Evolutionary conservation across 306 rosid species (phyloP), one percentile per base, ranked within the genome.

Genomic region (Gastrolobium villosum): DNA sequence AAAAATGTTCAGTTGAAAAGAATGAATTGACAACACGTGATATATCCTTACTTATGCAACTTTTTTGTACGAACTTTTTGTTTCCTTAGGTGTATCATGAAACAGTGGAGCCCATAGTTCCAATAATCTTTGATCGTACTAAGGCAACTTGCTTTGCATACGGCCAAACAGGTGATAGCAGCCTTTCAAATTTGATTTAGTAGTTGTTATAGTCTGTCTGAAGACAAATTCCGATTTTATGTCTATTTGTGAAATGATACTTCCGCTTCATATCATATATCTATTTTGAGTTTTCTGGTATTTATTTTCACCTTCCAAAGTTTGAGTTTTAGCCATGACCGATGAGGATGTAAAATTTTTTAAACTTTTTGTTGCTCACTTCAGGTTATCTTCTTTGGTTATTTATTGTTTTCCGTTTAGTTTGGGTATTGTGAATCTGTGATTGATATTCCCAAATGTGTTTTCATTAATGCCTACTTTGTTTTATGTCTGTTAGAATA

Each of bases 41-140:
- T 49, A 50, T 74, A 77, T 43, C 45, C 20, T 60, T 70, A 31
- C 74, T 50, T 10, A 26, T 77, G 68, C 64, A 64, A 77, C 69
- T 61, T 64, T n/a, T 26, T 14, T 35, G 74, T 20, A 56, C 44
- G 44, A 55, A 46, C 34, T 6, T 82, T 71, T 37, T 45, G 48
- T 28, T 67, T 81, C 46, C 50, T 9, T 81, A 96, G 99, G 98
- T 96, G 13, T 96, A 96, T 78, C 90, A 84, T 82, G 98, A 96
- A 87, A 96, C 99, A 14, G 99, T 96, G 72, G 99, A 96, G 86
- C 99, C 99, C 78, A 93, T 96, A 75, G 98, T 96, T 88, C 99
- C 99, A 56, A 90, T 96, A 60, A 93, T 96, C 67, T 96, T 96
- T 83, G 97, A 96, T 71, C 94, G 99, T 69, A 96, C 98, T 41